Conservation (phyloP, 768 basidiomycete genomes). For the Pleurotus cornucopiae region DNA sequence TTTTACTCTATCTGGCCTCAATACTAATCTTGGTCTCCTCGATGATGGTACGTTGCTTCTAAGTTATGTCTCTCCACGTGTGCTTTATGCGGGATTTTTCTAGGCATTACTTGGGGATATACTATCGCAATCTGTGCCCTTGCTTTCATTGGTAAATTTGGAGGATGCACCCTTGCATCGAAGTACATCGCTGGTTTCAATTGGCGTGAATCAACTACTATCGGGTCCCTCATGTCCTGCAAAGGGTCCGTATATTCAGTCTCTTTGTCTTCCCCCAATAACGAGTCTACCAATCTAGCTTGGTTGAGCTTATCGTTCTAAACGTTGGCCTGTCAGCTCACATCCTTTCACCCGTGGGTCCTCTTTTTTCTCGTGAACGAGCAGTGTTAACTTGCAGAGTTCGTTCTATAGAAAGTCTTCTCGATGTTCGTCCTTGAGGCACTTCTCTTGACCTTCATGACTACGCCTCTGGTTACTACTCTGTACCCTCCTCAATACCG, state of each 20-base stretch:
- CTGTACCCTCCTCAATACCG: slow-evolving; percentile 67
- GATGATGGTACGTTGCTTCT: slow-evolving; percentile 49
- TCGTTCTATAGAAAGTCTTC: slow-evolving; percentile 55
- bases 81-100: neutral
- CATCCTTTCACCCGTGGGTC: slow-evolving; percentile 57
- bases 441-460: slow-evolving; percentile 78
- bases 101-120: slow-evolving; percentile 84
- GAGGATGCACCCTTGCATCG: slow-evolving; percentile 75
- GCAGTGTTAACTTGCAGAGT: neutral
- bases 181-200: slow-evolving; percentile 63
- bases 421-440: slow-evolving; percentile 95
- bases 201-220: slow-evolving; percentile 76
- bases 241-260: slow-evolving; percentile 60
- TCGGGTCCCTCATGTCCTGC: slow-evolving; percentile 93
- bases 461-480: slow-evolving; percentile 66
- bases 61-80: neutral
- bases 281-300: slow-evolving; percentile 29
- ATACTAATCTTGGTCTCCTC: slow-evolving; percentile 83
- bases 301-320: slow-evolving; percentile 93
- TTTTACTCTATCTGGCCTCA: slow-evolving; percentile 88
- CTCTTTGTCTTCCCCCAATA: neutral
- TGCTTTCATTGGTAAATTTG: slow-evolving; percentile 87
- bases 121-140: slow-evolving; percentile 73
- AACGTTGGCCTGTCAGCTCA: slow-evolving; percentile 86
- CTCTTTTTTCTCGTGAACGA: neutral